phyloP scores from a whole-genome alignment of 495 filamentous ascomycete species.

The Usnea hakonensis region DNA sequence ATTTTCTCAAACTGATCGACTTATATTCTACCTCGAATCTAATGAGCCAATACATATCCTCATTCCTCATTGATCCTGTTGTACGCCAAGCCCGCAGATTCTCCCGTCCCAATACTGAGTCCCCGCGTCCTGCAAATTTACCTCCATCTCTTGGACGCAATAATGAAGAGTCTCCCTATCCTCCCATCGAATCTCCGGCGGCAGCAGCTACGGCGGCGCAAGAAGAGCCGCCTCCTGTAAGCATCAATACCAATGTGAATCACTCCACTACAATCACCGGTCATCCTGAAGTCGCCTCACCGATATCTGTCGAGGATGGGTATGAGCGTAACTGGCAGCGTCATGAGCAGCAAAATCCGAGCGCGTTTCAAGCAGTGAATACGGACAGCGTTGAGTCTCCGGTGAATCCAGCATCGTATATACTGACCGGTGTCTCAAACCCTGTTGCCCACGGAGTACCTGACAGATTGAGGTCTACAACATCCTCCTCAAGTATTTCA shows the following conservation, averaged over 20 bases:
- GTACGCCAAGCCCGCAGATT: slow-evolving; percentile 67
- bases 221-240: slow-evolving; percentile 12
- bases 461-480: slow-evolving; percentile 30
- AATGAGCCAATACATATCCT: slow-evolving; percentile 68
- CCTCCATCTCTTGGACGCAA: background rate
- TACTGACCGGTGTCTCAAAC: slow-evolving; percentile 20
- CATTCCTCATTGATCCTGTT: slow-evolving; percentile 70
- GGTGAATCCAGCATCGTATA: slow-evolving; percentile 5
- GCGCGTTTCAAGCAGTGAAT: background rate
- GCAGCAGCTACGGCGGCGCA: slow-evolving; percentile 17
- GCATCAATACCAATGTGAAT: background rate
- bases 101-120: slow-evolving; percentile 41
- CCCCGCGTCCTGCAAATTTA: slow-evolving; percentile 24
- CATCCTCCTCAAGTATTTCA: slow-evolving; percentile 18
- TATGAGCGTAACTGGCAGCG: slow-evolving; percentile 5
- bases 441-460: slow-evolving; percentile 27
- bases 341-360: background rate
- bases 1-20: background rate
- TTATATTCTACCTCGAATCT: slow-evolving; percentile 21
- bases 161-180: slow-evolving; percentile 5
- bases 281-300: slow-evolving; percentile 21
- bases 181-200: background rate
- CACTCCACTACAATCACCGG: slow-evolving; percentile 6
- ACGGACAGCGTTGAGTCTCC: slow-evolving; percentile 13
- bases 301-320: slow-evolving; percentile 16